phyloP scores from a whole-genome alignment of 352 stramenopile genomes.

The Pilasporangium apinafurcum region DNA sequence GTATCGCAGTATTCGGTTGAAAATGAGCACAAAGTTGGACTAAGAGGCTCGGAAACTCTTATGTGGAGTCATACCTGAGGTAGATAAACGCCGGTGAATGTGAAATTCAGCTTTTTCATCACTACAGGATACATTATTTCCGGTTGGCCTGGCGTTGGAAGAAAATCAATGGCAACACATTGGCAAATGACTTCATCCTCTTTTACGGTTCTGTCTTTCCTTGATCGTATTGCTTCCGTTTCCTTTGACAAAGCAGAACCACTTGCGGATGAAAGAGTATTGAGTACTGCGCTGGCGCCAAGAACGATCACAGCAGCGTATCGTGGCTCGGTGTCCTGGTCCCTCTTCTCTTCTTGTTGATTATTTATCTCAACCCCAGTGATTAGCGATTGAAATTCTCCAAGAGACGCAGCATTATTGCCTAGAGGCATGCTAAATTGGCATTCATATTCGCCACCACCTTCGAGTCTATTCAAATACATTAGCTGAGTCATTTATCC shows the following conservation, averaged over 20 bases:
- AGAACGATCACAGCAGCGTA: constrained; percentile 29
- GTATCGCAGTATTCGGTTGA: background rate
- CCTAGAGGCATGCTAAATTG: constrained; percentile 3
- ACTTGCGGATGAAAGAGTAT: background rate
- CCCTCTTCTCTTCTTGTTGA: too few relatives aligned
- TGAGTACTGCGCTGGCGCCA: constrained; percentile 3
- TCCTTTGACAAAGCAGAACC: background rate
- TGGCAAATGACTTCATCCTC: constrained; percentile 29
- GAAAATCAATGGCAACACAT: constrained; percentile 50
- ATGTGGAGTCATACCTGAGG: constrained; percentile 19
- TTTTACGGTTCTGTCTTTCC: background rate
- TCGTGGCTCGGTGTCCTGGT: constrained; percentile 10
- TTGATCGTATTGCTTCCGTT: background rate
- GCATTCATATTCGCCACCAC: constrained; percentile 1
- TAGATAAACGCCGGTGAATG: constrained; percentile 20
- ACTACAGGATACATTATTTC: constrained; percentile 22
- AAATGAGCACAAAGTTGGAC: background rate
- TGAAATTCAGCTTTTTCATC: constrained; percentile 47
- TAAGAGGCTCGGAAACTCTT: background rate
- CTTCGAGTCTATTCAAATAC: constrained; percentile 8
- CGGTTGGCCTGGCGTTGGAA: constrained; percentile 30
- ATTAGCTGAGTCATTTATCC: too few relatives aligned
- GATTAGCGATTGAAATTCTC: constrained; percentile 8
- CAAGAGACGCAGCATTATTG: background rate
- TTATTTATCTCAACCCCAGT: constrained; percentile 7